Base-by-base conservation (phyloP, 2,329 filamentous ascomycete genomes). In the Curvularia verruculosa region DNA sequence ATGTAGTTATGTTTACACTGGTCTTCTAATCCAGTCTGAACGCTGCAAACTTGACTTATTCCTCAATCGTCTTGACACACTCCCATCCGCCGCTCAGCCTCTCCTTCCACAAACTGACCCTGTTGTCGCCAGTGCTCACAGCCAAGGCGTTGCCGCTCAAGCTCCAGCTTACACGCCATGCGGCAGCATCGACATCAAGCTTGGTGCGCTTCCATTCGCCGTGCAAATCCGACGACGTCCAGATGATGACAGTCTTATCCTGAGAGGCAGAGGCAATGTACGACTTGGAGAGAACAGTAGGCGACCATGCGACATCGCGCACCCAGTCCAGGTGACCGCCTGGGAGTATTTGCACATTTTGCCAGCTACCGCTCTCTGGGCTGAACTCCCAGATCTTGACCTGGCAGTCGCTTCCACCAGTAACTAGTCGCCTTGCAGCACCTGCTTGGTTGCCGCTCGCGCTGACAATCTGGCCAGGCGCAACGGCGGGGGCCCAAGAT, bases 151-250 rank as follows among this genome's bases (percentile, higher is more conserved):
- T 99, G 50, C 95, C 95, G 77, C 92, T 96, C 74, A 98, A 82
- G 69, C 92, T 96, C 95, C 95, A 99, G 83, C 92, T 97, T 44
- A 97, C 95, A 54, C 95, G 88, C 95, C 95, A 99, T 57, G 96
- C 85, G 45, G 93, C 89, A 4, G 89, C 87, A 60, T 97, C 94
- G 68, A 99, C 96, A 70, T 89, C 87, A 63, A 99, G 84, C 39
- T 90, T 87, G 77, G 96, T 95, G 78, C 86, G 88, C 56, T 88
- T 87, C 95, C 95, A 99, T 70, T 91, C 87, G 23, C 84, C 85
- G 74, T 68, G 67, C 18, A 80, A 67, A 52, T 77, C 74, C 36
- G 75, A 73, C 37, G 79, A 77, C 9, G 94, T 98, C 95, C 95
- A 99, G 79, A 99, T 97, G 66, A 92, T 88, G 61, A 98, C 94